Evolutionary conservation across 257 asterid genomes (phyloP).

Genomic region (Jacaranda mimosifolia): DNA sequence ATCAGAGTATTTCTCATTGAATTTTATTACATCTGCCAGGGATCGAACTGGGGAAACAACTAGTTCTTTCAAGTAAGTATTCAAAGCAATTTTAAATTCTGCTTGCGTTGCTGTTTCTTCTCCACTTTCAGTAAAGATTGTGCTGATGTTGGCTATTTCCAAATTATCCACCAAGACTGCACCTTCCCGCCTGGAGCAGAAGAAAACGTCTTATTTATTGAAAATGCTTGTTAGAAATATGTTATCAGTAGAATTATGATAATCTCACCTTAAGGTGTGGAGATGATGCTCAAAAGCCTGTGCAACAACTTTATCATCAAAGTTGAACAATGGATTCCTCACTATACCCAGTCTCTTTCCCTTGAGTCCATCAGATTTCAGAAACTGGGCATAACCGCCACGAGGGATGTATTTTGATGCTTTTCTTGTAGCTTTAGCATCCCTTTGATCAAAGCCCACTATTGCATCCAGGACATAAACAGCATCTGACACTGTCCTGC

Average conservation of each 20-base stretch:
- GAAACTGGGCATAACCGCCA: slow-evolving; percentile 56
- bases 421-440: slow-evolving; percentile 41
- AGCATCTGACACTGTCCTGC: slow-evolving; percentile 60
- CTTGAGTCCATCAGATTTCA: slow-evolving; percentile 48
- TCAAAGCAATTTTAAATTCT: slow-evolving; percentile 51
- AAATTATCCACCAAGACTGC: slow-evolving; percentile 48
- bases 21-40: slow-evolving; percentile 46
- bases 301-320: neutral
- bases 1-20: slow-evolving; percentile 46
- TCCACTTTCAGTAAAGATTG: slow-evolving; percentile 28
- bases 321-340: slow-evolving; percentile 40
- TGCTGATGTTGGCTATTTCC: slow-evolving; percentile 40
- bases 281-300: slow-evolving; percentile 42
- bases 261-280: slow-evolving; percentile 42
- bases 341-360: slow-evolving; percentile 56
- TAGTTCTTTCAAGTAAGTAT: slow-evolving; percentile 45
- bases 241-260: neutral
- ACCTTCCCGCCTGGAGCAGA: slow-evolving; percentile 43
- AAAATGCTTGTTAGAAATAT: neutral
- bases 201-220: neutral
- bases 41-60: slow-evolving; percentile 51
- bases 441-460: slow-evolving; percentile 54
- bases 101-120: slow-evolving; percentile 31
- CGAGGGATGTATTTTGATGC: slow-evolving; percentile 50
- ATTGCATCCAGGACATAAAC: slow-evolving; percentile 60